phyloP scores from a whole-genome alignment of 768 basidiomycete species.

The Dendrothele bispora region DNA sequence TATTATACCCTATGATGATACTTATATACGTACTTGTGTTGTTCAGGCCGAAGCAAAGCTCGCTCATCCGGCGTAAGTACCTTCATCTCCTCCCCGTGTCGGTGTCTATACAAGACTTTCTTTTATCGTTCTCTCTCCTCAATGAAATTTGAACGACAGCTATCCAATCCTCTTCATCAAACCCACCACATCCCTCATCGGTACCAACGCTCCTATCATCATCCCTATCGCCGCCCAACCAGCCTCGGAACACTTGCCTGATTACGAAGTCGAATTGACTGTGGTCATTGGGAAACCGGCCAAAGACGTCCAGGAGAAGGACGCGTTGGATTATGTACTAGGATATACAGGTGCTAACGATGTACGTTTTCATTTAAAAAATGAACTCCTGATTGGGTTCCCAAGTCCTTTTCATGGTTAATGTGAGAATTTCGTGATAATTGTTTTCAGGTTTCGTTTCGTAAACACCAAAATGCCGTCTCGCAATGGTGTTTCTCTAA shows the following conservation, averaged over 20 bases:
- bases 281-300: slow-evolving; percentile 82
- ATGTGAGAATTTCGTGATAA: neutral
- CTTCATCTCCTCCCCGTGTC: too few species aligned
- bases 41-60: slow-evolving; percentile 64
- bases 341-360: slow-evolving; percentile 83
- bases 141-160: slow-evolving; percentile 30
- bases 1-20: too few species aligned
- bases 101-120: neutral
- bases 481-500: slow-evolving; percentile 91
- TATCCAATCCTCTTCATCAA: slow-evolving; percentile 81
- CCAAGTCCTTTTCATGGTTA: neutral
- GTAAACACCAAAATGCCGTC: slow-evolving; percentile 75
- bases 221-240: slow-evolving; percentile 74
- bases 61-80: slow-evolving; percentile 57
- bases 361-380: slow-evolving; percentile 30
- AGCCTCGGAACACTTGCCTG: slow-evolving; percentile 65
- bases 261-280: slow-evolving; percentile 80
- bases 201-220: slow-evolving; percentile 61
- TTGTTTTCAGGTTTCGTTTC: slow-evolving; percentile 65
- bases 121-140: too few species aligned
- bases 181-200: slow-evolving; percentile 66
- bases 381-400: slow-evolving; percentile 17
- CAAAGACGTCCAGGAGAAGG: slow-evolving; percentile 74
- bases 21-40: slow-evolving; percentile 4
- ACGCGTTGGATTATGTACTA: slow-evolving; percentile 84